phyloP scores from a whole-genome alignment of 2,329 filamentous ascomycete species.

The Colletotrichum eleusines region DNA sequence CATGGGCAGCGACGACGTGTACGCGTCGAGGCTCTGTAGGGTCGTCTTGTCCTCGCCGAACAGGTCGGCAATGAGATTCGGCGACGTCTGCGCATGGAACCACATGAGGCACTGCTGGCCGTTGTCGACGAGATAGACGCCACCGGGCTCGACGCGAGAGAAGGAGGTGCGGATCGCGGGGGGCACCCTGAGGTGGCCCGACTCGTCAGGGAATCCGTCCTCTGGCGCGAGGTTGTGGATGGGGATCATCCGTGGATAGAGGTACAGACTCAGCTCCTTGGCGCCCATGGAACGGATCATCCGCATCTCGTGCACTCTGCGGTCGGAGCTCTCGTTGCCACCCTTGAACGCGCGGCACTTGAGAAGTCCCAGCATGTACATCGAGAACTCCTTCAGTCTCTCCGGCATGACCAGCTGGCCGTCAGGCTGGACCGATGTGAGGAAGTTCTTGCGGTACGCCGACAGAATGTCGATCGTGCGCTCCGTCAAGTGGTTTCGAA shows the following conservation, averaged over 20 bases:
- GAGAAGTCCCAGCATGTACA: constrained; percentile 92
- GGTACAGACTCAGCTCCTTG: constrained; percentile 87
- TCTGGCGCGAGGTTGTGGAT: constrained; percentile 89
- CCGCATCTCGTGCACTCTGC: constrained; percentile 90
- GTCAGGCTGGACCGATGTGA: constrained; percentile 83
- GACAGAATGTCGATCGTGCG: constrained; percentile 94
- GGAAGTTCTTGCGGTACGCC: constrained; percentile 92
- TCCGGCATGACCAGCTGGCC: constrained; percentile 96
- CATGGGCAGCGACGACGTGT: constrained; percentile 82
- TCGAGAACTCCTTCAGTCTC: constrained; percentile 94
- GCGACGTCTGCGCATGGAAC: constrained; percentile 92
- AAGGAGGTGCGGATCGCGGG: constrained; percentile 85
- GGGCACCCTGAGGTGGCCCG: constrained; percentile 88
- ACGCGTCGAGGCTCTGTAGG: constrained; percentile 84
- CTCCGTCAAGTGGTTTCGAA: constrained; percentile 85
- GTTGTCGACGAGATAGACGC: constrained; percentile 95
- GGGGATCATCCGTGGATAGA: constrained; percentile 94
- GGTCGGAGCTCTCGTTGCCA: constrained; percentile 89
- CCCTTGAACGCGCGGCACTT: constrained; percentile 96
- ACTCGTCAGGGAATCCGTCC: constrained; percentile 94
- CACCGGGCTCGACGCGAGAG: constrained; percentile 88
- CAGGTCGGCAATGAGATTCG: constrained; percentile 89
- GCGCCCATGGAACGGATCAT: constrained; percentile 91
- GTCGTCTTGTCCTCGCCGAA: constrained; percentile 82
- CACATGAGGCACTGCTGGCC: constrained; percentile 92